phyloP scores from a whole-genome alignment of 1,284 basidiomycete species.

The Ustilago esculenta region DNA sequence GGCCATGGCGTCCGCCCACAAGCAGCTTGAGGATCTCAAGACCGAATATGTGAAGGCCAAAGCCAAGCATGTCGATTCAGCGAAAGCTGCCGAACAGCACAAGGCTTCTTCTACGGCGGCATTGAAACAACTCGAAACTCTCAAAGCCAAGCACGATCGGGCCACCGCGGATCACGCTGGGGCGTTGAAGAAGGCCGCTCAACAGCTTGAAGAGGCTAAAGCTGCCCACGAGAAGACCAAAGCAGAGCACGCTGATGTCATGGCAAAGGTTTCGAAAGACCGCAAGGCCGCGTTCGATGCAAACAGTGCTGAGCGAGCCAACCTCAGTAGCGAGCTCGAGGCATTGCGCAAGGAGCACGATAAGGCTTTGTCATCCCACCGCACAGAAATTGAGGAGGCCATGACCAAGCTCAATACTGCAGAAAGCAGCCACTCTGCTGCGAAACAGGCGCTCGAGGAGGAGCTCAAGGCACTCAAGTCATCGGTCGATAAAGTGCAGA shows the following conservation, averaged over 20 bases:
- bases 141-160: conserved; percentile 13
- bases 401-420: conserved; percentile 5
- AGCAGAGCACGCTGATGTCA: conserved; percentile 9
- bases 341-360: conserved; percentile 18
- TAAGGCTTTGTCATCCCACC: conserved; percentile 8
- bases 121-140: background rate
- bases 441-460: conserved; percentile 9
- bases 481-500: conserved; percentile 21
- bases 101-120: background rate
- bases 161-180: background rate
- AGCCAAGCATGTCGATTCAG: conserved; percentile 2
- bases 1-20: too few relatives aligned
- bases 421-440: conserved; percentile 1
- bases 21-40: conserved; percentile 7
- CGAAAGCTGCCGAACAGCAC: background rate
- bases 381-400: conserved; percentile 9
- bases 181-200: background rate
- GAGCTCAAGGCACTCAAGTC: conserved; percentile 19
- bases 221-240: conserved; percentile 23
- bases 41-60: conserved; percentile 1
- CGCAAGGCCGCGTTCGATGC: conserved; percentile 8
- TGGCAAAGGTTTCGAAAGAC: conserved; percentile 2
- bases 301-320: conserved; percentile 6
- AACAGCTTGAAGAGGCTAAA: conserved; percentile 12
- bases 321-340: conserved; percentile 15